These are phyloP conservation scores for Aspergillus sp. DNA, from an alignment of 2,329 filamentous ascomycete species.

Conservation along the genomic window DNA sequence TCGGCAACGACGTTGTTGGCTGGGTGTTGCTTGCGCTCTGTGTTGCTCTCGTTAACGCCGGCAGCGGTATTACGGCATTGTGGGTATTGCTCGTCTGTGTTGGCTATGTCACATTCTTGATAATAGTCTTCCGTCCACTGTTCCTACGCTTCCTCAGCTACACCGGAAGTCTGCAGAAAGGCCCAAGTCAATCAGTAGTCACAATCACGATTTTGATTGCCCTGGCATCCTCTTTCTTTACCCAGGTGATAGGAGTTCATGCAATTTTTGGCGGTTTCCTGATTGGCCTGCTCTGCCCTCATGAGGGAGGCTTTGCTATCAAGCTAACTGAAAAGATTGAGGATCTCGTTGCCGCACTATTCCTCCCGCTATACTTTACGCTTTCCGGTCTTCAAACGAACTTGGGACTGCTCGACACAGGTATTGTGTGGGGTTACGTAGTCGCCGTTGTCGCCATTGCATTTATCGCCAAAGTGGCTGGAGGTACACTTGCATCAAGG, in stretches of 20 bases:
- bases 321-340: constrained; percentile 93
- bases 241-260: constrained; percentile 86
- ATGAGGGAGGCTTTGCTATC: constrained; percentile 86
- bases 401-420: constrained; percentile 76
- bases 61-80: constrained; percentile 75
- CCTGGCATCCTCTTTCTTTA: constrained; percentile 80
- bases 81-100: constrained; percentile 77
- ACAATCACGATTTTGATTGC: constrained; percentile 78
- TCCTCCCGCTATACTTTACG: constrained; percentile 90
- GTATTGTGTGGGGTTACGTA: constrained; percentile 87
- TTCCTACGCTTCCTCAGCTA: constrained; percentile 74
- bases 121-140: constrained; percentile 68
- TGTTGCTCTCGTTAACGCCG: constrained; percentile 88
- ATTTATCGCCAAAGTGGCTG: constrained; percentile 80
- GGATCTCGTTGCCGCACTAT: constrained; percentile 79
- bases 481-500: constrained; percentile 75
- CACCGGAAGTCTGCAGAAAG: constrained; percentile 78
- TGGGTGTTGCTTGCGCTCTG: constrained; percentile 94
- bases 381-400: constrained; percentile 88
- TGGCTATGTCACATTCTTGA: constrained; percentile 74
- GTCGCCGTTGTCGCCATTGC: constrained; percentile 78
- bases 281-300: constrained; percentile 83
- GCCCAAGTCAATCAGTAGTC: constrained; percentile 82
- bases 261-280: constrained; percentile 94
- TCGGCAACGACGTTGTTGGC: constrained; percentile 86